These are phyloP conservation scores for Pseudophaeomoniella oleicola DNA, from an alignment of 2,329 filamentous ascomycete species.

Conservation along the genomic window DNA sequence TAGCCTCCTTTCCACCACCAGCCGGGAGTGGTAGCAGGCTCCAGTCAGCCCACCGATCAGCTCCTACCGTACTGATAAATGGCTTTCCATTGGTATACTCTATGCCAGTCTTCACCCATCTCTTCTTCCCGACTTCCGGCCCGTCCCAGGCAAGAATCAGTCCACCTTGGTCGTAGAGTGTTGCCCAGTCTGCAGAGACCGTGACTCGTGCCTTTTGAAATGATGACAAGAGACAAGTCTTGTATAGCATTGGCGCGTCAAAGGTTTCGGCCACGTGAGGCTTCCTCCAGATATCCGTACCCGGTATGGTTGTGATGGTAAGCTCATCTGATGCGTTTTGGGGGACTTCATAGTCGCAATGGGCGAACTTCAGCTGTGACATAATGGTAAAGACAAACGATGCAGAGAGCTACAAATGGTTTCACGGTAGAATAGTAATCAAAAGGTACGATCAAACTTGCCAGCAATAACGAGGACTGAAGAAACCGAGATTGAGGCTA, in stretches of 20 bases:
- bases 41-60: neutral
- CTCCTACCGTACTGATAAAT: neutral
- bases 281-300: neutral
- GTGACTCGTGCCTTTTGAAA: neutral
- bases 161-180: neutral
- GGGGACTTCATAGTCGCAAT: no score
- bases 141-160: neutral
- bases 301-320: neutral
- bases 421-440: no score
- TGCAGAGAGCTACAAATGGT: no score
- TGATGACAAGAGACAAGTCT: neutral
- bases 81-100: neutral
- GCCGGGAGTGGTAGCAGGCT: neutral
- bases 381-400: no score
- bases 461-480: no score
- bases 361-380: no score
- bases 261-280: neutral
- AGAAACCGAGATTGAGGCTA: no score
- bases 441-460: no score
- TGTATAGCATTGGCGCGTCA: neutral
- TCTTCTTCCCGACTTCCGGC: neutral
- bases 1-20: neutral
- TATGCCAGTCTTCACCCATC: neutral
- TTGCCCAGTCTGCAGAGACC: neutral
- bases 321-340: no score